phyloP scores from a whole-genome alignment of 495 filamentous ascomycete genomes.

The Sordaria brevicollis region DNA sequence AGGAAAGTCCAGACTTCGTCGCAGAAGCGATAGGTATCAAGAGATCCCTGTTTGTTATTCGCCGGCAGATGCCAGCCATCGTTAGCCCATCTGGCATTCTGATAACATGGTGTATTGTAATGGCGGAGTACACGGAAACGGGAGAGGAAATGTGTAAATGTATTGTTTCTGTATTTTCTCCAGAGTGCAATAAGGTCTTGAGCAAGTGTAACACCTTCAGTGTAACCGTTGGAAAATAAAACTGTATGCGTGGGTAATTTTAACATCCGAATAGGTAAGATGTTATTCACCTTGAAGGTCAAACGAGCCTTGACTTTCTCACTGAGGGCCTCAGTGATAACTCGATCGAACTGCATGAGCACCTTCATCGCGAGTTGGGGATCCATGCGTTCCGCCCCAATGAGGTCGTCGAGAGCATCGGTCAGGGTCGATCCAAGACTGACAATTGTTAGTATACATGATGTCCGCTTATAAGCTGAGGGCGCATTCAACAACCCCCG shows the following conservation, averaged over 20 bases:
- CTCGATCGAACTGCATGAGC: slow-evolving; percentile 80
- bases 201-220: background rate
- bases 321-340: slow-evolving; percentile 76
- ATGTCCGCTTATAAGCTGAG: background rate
- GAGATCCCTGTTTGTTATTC: slow-evolving; percentile 58
- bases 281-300: slow-evolving; percentile 87
- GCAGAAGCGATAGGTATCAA: slow-evolving; percentile 99
- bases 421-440: slow-evolving; percentile 88
- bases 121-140: background rate
- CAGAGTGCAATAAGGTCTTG: background rate
- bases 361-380: slow-evolving; percentile 99
- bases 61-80: background rate
- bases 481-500: background rate
- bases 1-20: slow-evolving; percentile 99
- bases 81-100: background rate
- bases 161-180: background rate
- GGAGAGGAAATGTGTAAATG: background rate
- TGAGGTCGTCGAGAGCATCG: slow-evolving; percentile 92
- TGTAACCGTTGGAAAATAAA: background rate
- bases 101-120: background rate
- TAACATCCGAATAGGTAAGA: background rate
- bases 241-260: background rate
- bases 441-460: slow-evolving; percentile 12
- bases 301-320: slow-evolving; percentile 86
- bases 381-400: slow-evolving; percentile 85